Conservation (phyloP, 75 land plant genomes). For the Sequoiadendron giganteum region DNA sequence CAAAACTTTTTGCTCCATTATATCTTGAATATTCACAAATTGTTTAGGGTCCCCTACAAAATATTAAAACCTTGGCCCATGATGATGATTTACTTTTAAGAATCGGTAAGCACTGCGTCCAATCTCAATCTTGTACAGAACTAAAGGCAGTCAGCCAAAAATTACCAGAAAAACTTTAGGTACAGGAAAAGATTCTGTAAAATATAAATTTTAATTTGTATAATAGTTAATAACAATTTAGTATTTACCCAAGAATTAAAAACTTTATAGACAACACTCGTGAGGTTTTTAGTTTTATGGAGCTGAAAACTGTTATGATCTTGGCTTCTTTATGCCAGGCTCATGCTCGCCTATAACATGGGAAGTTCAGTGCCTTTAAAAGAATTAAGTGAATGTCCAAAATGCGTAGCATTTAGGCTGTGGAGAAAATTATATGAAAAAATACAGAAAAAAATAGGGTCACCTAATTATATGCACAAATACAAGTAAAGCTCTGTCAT, state of each 20-base stretch:
- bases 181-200: neutral
- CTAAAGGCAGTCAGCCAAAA: neutral
- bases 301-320: neutral
- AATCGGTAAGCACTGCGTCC: neutral
- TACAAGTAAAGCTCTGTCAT: neutral
- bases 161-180: neutral
- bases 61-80: neutral
- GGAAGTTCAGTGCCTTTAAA: neutral
- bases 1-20: neutral
- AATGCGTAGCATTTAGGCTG: neutral
- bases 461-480: neutral
- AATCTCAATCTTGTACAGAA: neutral
- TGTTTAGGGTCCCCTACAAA: neutral
- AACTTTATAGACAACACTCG: neutral
- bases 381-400: neutral
- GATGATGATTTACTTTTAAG: neutral
- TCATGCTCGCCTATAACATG: neutral
- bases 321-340: neutral
- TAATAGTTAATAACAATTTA: neutral
- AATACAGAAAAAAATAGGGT: neutral
- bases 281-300: neutral
- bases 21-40: neutral
- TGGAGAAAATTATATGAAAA: neutral
- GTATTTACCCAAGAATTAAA: neutral
- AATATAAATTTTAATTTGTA: neutral